A percentile compares a stretch with the other conserved stretches of the same genome.
These are phyloP conservation scores for Parathielavia appendiculata DNA, from an alignment of 495 filamentous ascomycete genomes.

Conservation along the genomic window DNA sequence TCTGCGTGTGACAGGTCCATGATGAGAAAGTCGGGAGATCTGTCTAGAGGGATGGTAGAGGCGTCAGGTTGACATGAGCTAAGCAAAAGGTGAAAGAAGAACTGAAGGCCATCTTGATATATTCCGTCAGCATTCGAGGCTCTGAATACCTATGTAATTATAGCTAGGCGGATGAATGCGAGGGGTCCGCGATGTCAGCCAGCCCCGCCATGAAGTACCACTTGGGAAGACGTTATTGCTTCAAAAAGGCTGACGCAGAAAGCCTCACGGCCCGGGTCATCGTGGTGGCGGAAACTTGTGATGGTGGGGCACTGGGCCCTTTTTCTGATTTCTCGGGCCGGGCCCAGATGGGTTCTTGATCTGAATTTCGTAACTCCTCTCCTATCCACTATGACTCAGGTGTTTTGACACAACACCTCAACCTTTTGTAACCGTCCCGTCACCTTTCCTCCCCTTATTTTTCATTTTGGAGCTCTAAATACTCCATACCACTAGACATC, in stretches of 20 bases:
- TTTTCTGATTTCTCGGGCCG: conserved; percentile 13
- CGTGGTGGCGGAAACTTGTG: conserved; percentile 2
- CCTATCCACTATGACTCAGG: conserved; percentile 24
- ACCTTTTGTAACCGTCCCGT: conserved; percentile 5
- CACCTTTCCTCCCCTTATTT: neutral
- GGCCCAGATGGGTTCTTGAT: neutral
- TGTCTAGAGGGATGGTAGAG: too few relatives aligned
- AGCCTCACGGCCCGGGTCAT: neutral
- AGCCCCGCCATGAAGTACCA: neutral
- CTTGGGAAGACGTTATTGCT: neutral
- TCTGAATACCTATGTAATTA: too few relatives aligned
- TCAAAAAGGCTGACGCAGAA: neutral
- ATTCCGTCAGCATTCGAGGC: too few relatives aligned
- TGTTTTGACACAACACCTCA: neutral
- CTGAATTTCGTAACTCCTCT: neutral
- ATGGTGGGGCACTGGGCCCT: conserved; percentile 15
- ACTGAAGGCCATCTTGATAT: too few relatives aligned
- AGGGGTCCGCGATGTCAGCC: neutral
- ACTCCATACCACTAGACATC: neutral
- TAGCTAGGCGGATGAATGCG: neutral
- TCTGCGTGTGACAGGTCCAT: too few relatives aligned
- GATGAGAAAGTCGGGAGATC: too few relatives aligned
- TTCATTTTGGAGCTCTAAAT: too few relatives aligned
- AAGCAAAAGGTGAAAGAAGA: too few relatives aligned
- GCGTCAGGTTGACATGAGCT: too few relatives aligned